These are phyloP conservation scores for Leccinum rimulosum DNA, from an alignment of 768 basidiomycete genomes.

Conservation along the genomic window DNA sequence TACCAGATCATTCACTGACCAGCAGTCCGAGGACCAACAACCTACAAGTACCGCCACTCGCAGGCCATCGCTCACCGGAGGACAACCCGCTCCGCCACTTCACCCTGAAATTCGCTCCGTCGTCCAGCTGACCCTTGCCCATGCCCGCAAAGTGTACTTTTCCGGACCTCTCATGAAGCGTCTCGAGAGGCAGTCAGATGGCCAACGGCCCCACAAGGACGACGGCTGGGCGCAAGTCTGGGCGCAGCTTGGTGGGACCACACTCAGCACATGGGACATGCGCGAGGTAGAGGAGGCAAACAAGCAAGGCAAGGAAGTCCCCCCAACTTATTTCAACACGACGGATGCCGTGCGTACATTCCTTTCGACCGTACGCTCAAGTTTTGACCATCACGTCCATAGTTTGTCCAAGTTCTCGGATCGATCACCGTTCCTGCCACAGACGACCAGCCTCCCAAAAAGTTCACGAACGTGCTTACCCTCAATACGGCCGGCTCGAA, in stretches of 20 bases:
- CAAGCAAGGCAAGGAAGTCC: conserved; percentile 75
- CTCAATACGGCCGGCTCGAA: conserved; percentile 95
- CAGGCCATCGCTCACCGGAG: conserved; percentile 16
- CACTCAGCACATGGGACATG: conserved; percentile 91
- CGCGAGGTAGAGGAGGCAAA: conserved; percentile 82
- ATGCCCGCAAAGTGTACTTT: conserved; percentile 84
- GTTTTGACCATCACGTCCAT: conserved; percentile 6
- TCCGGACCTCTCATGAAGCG: conserved; percentile 78
- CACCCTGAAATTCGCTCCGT: conserved; percentile 84
- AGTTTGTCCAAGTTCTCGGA: conserved; percentile 81
- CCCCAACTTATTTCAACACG: conserved; percentile 83
- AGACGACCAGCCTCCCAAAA: conserved; percentile 46
- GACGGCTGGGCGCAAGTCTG: conserved; percentile 84
- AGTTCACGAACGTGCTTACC: conserved; percentile 78
- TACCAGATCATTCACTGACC: conserved; percentile 18
- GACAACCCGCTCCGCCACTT: conserved; percentile 38
- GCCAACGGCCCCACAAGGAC: conserved; percentile 64
- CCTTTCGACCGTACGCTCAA: not conserved
- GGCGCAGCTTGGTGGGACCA: conserved; percentile 88
- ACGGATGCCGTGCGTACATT: conserved; percentile 74
- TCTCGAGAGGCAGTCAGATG: conserved; percentile 76
- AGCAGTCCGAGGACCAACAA: conserved; percentile 23
- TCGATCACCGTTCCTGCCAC: conserved; percentile 65
- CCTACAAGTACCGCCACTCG: conserved; percentile 14
- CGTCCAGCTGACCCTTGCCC: conserved; percentile 68